Conservation (phyloP, 129 eudicot genomes). For the Pseudognaphalium luteoalbum region DNA sequence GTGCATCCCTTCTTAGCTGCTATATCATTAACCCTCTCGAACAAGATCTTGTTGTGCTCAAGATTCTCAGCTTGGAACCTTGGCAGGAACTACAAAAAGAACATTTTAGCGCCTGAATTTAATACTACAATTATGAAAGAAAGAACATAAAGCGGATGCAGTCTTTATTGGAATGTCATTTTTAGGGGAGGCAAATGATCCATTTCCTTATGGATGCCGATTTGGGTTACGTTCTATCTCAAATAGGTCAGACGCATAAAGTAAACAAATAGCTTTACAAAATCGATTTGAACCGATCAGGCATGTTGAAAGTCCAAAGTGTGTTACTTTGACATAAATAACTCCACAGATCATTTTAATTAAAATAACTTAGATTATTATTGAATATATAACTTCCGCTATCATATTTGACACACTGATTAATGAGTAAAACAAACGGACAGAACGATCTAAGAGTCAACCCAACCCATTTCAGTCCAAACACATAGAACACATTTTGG, state of each 20-base stretch:
- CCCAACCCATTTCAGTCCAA: no score
- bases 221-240: not conserved
- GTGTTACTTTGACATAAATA: not conserved
- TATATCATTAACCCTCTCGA: constrained; percentile 37
- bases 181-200: not conserved
- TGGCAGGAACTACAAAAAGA: constrained; percentile 37
- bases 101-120: not conserved
- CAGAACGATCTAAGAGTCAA: no score
- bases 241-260: not conserved
- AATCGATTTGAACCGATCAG: not conserved
- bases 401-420: not conserved
- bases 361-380: not conserved
- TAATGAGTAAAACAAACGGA: no score
- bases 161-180: not conserved
- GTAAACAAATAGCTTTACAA: not conserved
- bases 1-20: constrained; percentile 64
- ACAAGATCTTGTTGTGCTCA: constrained; percentile 52
- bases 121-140: not conserved
- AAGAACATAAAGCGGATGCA: not conserved
- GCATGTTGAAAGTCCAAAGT: not conserved
- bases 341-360: not conserved
- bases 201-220: not conserved
- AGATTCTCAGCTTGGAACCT: constrained; percentile 64
- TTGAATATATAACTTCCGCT: not conserved
- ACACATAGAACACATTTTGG: no score